Base-by-base conservation (phyloP, 2,329 filamentous ascomycete genomes). In the Fusarium transvaalense region DNA sequence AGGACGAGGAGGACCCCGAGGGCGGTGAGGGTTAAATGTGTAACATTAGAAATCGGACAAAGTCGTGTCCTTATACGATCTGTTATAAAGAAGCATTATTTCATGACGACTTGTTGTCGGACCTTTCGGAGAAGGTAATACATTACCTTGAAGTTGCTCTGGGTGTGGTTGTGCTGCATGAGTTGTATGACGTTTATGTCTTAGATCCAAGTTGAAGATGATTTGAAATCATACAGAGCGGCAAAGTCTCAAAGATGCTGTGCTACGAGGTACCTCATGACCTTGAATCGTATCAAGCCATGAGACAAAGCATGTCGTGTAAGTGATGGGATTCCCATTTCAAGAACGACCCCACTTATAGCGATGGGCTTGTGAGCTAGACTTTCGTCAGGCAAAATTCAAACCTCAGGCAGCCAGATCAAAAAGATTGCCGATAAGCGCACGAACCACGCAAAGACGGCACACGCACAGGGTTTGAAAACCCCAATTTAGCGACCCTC, bases 1-100 rank as follows among this genome's bases (percentile, higher is more conserved):
- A 86, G 56, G 84, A 83, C 14, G 86, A 79, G 65, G 82, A 85
- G 66, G 82, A 85, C 54, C 80, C 82, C 13, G 84, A 84, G 66
- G 81, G 79, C 38, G 81, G 81, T 21, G 80, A 83, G 74, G 81
- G 81, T 38, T 83, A 76, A 71, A 15, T 17, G 38, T 56, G 56
- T 51, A 50, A 53, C 47, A 47, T n/a, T 57, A 58, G 23, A 47
- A 48, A n/a, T 15, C n/a, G 37, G 23, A 42, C 56, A 70, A 51
- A 70, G 38, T 32, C 25, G 41, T 35, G 35, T 17, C 19, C 21
- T 55, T 43, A 25, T 45, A 38, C 3, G 46, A 41, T 42, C 14
- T 21, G 35, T 32, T 37, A 14, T 43, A 41, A 35, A 21, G 50
- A 56, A 34, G 62, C 21, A 56, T 56, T 62, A 43, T 51, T 65